Evolutionary conservation across 495 filamentous ascomycete species (phyloP).

Genomic region (Penicillium herquei): DNA sequence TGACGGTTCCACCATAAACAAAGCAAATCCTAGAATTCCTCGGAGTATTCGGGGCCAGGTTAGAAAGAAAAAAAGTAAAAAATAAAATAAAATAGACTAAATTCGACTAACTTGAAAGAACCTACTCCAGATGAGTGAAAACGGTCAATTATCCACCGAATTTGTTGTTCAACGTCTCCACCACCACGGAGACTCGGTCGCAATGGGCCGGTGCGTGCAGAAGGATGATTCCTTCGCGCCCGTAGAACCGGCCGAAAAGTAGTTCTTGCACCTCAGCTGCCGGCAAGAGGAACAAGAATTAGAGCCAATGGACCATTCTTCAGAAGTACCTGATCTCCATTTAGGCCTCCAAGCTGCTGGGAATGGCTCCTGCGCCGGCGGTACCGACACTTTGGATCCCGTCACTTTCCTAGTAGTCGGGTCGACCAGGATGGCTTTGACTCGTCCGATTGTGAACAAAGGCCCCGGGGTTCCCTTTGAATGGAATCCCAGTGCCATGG

Average conservation of each 20-base stretch:
- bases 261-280: background rate
- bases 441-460: constrained; percentile 20
- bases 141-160: background rate
- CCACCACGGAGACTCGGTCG: background rate
- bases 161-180: background rate
- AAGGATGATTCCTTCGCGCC: background rate
- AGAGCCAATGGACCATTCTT: background rate
- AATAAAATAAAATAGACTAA: too few species aligned
- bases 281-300: background rate
- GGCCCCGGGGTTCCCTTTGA: constrained; percentile 11
- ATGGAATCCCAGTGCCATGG: constrained; percentile 23
- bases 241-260: background rate
- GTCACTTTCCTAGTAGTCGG: constrained; percentile 24
- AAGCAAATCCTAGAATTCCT: background rate
- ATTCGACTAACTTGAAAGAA: too few species aligned
- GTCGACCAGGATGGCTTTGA: constrained; percentile 19
- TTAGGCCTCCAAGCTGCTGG: background rate
- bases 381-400: constrained; percentile 29
- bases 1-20: background rate
- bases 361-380: constrained; percentile 17
- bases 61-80: too few species aligned
- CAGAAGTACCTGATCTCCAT: background rate
- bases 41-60: too few species aligned
- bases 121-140: background rate
- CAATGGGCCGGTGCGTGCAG: background rate